phyloP scores from a whole-genome alignment of 2,329 filamentous ascomycete species.

The Sclerotinia borealis region DNA sequence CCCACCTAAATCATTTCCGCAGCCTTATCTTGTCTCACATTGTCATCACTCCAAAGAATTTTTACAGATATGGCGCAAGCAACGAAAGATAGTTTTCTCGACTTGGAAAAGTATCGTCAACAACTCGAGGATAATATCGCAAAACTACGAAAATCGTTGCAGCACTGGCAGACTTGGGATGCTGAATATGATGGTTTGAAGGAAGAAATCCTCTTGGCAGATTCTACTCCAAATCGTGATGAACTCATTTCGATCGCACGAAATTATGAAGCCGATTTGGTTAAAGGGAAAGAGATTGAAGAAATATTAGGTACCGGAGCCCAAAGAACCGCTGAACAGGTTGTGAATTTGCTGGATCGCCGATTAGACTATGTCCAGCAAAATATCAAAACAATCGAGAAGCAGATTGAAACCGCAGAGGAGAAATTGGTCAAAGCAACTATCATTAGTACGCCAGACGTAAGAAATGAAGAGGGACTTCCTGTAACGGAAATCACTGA shows the following conservation, averaged over 20 bases:
- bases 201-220: constrained; percentile 60
- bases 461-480: constrained; percentile 60
- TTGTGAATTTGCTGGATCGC: constrained; percentile 62
- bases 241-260: constrained; percentile 48
- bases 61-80: constrained; percentile 23
- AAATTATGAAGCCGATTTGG: constrained; percentile 49
- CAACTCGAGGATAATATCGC: constrained; percentile 70
- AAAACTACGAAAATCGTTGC: constrained; percentile 68
- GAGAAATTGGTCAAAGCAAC: constrained; percentile 61
- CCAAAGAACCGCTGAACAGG: constrained; percentile 53
- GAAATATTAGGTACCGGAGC: constrained; percentile 39
- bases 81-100: constrained; percentile 43
- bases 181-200: constrained; percentile 86
- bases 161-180: constrained; percentile 87
- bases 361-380: constrained; percentile 84
- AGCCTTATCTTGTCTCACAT: neutral
- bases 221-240: constrained; percentile 41
- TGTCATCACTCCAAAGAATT: neutral
- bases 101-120: constrained; percentile 68
- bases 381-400: constrained; percentile 70
- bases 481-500: constrained; percentile 89
- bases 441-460: constrained; percentile 53
- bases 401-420: constrained; percentile 60
- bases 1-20: neutral
- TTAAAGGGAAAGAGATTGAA: constrained; percentile 52